phyloP scores from a whole-genome alignment of 495 filamentous ascomycete genomes.

The Penicillium parvum region DNA sequence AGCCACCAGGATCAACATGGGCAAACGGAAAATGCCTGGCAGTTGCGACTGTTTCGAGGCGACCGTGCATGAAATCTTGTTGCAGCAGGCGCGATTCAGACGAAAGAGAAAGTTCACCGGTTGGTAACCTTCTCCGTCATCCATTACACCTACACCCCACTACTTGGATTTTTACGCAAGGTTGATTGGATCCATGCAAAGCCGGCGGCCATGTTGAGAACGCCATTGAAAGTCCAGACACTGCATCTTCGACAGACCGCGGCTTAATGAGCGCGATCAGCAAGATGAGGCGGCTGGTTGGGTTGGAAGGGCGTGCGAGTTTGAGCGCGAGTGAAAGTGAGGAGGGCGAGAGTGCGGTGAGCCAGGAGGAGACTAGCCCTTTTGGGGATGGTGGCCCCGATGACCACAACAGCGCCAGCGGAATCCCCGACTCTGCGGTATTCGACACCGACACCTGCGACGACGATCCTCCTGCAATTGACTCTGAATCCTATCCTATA shows the following conservation, averaged over 20 bases:
- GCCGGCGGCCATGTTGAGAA: no score
- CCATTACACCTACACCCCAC: conserved; percentile 24
- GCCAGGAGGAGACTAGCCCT: conserved; percentile 12
- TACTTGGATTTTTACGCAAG: background rate
- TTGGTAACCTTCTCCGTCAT: conserved; percentile 20
- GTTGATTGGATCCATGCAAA: background rate
- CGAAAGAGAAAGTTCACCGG: conserved; percentile 7
- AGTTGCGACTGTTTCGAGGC: conserved; percentile 5
- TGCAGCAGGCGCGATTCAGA: conserved; percentile 7
- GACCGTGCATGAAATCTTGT: background rate
- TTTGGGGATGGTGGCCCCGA: conserved; percentile 10
- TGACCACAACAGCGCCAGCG: conserved; percentile 2
- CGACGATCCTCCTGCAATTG: conserved; percentile 7
- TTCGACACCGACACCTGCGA: conserved; percentile 4
- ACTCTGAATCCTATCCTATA: conserved; percentile 1
- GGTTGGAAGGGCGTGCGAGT: conserved; percentile 4
- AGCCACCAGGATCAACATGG: background rate
- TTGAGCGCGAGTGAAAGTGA: background rate
- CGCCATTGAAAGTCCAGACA: no score
- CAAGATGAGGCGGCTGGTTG: conserved; percentile 22
- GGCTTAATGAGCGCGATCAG: conserved; percentile 16
- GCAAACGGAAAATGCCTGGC: conserved; percentile 1
- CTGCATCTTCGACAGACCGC: background rate
- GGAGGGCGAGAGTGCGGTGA: background rate
- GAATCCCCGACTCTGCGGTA: no score